Conservation (phyloP, 78 protist genomes). For the Dictyostelium brefeldianum region DNA sequence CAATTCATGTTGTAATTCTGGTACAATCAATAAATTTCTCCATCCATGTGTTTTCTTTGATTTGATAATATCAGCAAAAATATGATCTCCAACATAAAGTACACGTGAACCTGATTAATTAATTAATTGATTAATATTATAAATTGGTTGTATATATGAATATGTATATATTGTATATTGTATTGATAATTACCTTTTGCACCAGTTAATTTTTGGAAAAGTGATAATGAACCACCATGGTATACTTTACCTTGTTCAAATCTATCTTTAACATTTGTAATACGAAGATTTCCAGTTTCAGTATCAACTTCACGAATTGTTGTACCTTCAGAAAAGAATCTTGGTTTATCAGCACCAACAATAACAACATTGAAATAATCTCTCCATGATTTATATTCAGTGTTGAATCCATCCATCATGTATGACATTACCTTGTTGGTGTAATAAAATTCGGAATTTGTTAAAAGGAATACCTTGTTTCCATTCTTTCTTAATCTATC, state of each 20-base stretch:
- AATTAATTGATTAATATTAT: background rate
- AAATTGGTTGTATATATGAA: too few relatives aligned
- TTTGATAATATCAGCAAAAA: conserved; percentile 87
- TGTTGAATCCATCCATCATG: conserved; percentile 47
- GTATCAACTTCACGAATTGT: conserved; percentile 85
- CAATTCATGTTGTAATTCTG: conserved; percentile 81
- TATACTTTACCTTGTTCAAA: conserved; percentile 81
- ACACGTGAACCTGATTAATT: conserved; percentile 1
- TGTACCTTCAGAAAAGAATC: conserved; percentile 86
- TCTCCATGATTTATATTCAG: conserved; percentile 74
- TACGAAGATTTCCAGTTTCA: conserved; percentile 73
- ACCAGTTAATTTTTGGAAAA: conserved; percentile 79
- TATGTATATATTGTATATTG: too few relatives aligned
- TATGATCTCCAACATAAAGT: conserved; percentile 87
- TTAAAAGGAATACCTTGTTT: conserved; percentile 70
- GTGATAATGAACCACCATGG: conserved; percentile 84
- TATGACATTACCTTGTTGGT: conserved; percentile 84
- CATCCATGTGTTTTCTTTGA: conserved; percentile 85
- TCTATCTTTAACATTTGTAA: conserved; percentile 70
- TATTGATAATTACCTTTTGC: conserved; percentile 70
- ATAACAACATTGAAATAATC: conserved; percentile 78
- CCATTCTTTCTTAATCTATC: conserved; percentile 71
- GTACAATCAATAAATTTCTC: conserved; percentile 85
- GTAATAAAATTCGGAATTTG: conserved; percentile 78
- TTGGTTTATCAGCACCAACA: conserved; percentile 87